Evolutionary conservation across 2,329 filamentous ascomycete species (phyloP).

Genomic region (Verticillium klebahnii): DNA sequence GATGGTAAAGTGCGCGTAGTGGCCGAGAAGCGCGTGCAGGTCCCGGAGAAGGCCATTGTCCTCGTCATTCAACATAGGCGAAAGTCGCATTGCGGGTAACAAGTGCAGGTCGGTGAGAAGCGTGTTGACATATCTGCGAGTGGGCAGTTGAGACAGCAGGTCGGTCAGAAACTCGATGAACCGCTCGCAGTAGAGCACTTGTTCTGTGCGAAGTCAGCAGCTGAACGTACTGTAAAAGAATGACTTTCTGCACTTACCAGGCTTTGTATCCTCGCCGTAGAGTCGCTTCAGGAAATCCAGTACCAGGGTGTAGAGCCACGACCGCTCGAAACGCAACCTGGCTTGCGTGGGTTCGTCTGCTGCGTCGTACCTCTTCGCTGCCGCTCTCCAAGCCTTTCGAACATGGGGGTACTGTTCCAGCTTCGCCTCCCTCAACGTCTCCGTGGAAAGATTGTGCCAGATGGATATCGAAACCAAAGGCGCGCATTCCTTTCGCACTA

Average conservation of each 20-base stretch:
- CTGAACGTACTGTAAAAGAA: slow-evolving; percentile 2
- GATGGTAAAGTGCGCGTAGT: slow-evolving; percentile 85
- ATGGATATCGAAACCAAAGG: slow-evolving; percentile 90
- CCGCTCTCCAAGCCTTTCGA: slow-evolving; percentile 86
- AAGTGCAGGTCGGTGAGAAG: slow-evolving; percentile 82
- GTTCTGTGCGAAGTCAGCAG: slow-evolving; percentile 42
- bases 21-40: slow-evolving; percentile 71
- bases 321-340: slow-evolving; percentile 81
- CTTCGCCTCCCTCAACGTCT: slow-evolving; percentile 65
- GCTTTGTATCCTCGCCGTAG: slow-evolving; percentile 49
- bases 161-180: slow-evolving; percentile 89
- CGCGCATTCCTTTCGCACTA: slow-evolving; percentile 94
- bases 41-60: slow-evolving; percentile 76
- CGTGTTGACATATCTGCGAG: slow-evolving; percentile 87
- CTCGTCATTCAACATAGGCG: slow-evolving; percentile 71
- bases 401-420: slow-evolving; percentile 71
- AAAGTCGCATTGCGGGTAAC: slow-evolving; percentile 71
- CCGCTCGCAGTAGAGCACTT: slow-evolving; percentile 82
- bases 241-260: slow-evolving; percentile 29
- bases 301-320: slow-evolving; percentile 85
- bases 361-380: slow-evolving; percentile 79
- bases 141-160: slow-evolving; percentile 88
- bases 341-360: slow-evolving; percentile 77
- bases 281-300: slow-evolving; percentile 76
- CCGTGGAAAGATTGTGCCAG: slow-evolving; percentile 88